These are phyloP conservation scores for Phylloboletellus chloephorus DNA, from an alignment of 1,284 basidiomycete species.

Conservation along the genomic window DNA sequence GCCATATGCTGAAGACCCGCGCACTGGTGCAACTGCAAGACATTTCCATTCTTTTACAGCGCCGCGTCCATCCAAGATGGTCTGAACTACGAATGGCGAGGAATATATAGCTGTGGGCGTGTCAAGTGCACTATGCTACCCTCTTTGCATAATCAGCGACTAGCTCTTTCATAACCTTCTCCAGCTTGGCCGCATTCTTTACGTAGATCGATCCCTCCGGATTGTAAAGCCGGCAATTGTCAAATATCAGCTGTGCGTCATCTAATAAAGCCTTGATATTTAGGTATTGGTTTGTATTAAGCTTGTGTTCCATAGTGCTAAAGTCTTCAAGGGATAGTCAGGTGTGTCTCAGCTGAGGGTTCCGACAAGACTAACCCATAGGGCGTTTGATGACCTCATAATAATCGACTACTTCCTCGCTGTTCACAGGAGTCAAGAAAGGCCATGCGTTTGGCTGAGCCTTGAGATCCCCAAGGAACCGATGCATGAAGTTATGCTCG, in stretches of 20 bases:
- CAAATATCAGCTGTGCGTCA: constrained; percentile 83
- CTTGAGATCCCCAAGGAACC: constrained; percentile 79
- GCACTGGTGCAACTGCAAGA: no score
- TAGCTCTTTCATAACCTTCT: constrained; percentile 59
- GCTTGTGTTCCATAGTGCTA: constrained; percentile 87
- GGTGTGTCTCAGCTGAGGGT: neutral
- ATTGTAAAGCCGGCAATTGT: constrained; percentile 92
- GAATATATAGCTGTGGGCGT: no score
- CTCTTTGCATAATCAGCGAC: constrained; percentile 34
- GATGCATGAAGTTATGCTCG: constrained; percentile 71
- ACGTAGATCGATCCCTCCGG: constrained; percentile 80
- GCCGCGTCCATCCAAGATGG: no score
- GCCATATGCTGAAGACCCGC: no score
- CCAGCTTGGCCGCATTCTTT: constrained; percentile 82
- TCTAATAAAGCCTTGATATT: constrained; percentile 73
- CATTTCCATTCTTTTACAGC: no score
- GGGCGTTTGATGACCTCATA: constrained; percentile 87
- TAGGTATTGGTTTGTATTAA: constrained; percentile 78
- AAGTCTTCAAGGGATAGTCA: constrained; percentile 51
- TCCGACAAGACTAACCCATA: constrained; percentile 67
- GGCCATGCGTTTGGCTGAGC: constrained; percentile 85
- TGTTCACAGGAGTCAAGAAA: constrained; percentile 78
- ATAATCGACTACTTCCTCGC: constrained; percentile 85
- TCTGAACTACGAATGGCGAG: no score
- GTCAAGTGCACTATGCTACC: constrained; percentile 13